Evolutionary conservation across 345 rosid genomes (phyloP).

Genomic region (Leavenworthia alabamica): DNA sequence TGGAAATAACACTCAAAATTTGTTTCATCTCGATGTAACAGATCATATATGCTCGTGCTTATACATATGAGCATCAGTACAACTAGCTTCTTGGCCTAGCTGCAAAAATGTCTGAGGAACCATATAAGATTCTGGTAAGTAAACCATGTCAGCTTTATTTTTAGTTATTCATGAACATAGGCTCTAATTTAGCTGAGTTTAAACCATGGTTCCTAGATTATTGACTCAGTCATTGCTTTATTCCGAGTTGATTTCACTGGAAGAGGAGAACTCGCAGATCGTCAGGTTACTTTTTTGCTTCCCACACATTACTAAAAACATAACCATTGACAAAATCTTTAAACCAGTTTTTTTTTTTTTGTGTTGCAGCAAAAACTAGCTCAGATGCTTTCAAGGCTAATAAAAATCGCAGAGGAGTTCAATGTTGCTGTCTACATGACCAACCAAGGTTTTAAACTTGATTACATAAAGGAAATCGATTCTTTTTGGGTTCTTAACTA

Average conservation of each 20-base stretch:
- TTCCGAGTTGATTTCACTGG: slow-evolving; percentile 85
- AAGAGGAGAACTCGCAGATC: slow-evolving; percentile 88
- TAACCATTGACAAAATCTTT: no score
- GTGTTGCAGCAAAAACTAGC: slow-evolving; percentile 83
- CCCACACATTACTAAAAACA: background rate
- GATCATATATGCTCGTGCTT: slow-evolving; percentile 93
- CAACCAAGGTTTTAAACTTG: slow-evolving; percentile 57
- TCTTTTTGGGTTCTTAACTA: background rate
- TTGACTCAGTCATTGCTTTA: slow-evolving; percentile 79
- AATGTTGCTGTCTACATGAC: slow-evolving; percentile 91
- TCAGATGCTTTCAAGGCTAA: slow-evolving; percentile 78
- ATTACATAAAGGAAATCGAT: no score
- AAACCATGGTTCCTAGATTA: slow-evolving; percentile 43
- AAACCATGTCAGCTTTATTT: background rate
- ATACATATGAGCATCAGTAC: slow-evolving; percentile 80
- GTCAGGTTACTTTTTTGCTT: slow-evolving; percentile 47
- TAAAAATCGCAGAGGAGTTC: slow-evolving; percentile 88
- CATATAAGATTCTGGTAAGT: slow-evolving; percentile 65
- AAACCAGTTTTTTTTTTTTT: no score
- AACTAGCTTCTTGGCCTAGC: slow-evolving; percentile 87
- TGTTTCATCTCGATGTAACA: slow-evolving; percentile 30
- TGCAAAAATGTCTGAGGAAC: slow-evolving; percentile 95
- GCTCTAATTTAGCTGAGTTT: slow-evolving; percentile 19
- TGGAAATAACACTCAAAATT: background rate
- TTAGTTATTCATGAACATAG: background rate